Conservation (phyloP, 805 yeast species). For the Candida tibetensis region DNA sequence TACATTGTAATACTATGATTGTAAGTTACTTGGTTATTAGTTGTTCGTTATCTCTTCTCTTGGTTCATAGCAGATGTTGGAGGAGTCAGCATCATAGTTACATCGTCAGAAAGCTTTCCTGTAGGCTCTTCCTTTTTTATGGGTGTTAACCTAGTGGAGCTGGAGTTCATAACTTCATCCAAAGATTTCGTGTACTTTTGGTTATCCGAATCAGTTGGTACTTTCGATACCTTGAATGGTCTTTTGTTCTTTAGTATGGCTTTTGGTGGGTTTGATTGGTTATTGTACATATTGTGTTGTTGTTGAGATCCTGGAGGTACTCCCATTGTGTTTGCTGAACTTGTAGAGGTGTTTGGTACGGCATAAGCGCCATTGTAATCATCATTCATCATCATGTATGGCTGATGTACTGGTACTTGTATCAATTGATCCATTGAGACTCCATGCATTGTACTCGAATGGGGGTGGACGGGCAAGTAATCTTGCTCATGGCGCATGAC, state of each 20-base stretch:
- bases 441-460: slow-evolving; percentile 8
- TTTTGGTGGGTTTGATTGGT: not conserved
- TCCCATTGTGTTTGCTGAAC: slow-evolving; percentile 3
- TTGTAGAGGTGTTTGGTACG: slow-evolving; percentile 10
- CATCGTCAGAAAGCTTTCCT: not conserved
- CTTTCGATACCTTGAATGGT: not conserved
- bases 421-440: slow-evolving; percentile 9
- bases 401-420: slow-evolving; percentile 11
- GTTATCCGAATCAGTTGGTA: not conserved
- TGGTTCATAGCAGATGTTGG: slow-evolving; percentile 10
- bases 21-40: too few relatives aligned
- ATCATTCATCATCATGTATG: slow-evolving; percentile 20
- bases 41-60: slow-evolving; percentile 4
- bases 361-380: slow-evolving; percentile 11
- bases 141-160: slow-evolving; percentile 8
- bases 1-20: too few relatives aligned
- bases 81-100: slow-evolving; percentile 11
- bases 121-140: slow-evolving; percentile 3
- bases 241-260: slow-evolving; percentile 4
- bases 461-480: slow-evolving; percentile 14
- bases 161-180: slow-evolving; percentile 11
- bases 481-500: slow-evolving; percentile 16
- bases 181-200: slow-evolving; percentile 3
- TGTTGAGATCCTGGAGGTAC: slow-evolving; percentile 5
- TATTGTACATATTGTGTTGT: not conserved